Conservation (phyloP, 305 asterid genomes). For the Ajuga reptans region DNA sequence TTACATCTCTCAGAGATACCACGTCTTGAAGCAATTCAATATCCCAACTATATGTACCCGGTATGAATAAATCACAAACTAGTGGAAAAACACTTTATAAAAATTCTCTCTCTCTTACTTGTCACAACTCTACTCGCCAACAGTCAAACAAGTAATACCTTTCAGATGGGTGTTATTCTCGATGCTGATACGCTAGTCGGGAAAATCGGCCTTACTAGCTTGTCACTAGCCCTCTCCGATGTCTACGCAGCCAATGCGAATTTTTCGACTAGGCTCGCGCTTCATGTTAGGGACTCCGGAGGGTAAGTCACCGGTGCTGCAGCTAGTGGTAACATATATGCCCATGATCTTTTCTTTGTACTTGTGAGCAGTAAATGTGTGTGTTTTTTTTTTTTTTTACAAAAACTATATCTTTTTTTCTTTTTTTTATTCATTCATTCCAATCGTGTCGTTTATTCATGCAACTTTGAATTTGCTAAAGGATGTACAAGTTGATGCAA, state of each 20-base stretch:
- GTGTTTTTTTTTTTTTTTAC: not conserved
- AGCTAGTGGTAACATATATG: constrained; percentile 25
- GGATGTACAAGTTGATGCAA: constrained; percentile 37
- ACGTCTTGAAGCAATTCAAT: no score
- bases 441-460: not conserved
- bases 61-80: no score
- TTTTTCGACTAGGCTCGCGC: constrained; percentile 27
- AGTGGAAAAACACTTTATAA: not conserved
- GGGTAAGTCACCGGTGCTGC: constrained; percentile 26
- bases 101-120: not conserved
- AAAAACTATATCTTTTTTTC: no score
- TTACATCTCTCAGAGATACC: no score
- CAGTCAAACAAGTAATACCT: constrained; percentile 24
- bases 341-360: not conserved
- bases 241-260: constrained; percentile 27
- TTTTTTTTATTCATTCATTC: not conserved
- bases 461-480: constrained; percentile 39
- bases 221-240: constrained; percentile 29
- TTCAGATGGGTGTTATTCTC: constrained; percentile 36
- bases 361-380: no score
- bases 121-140: not conserved
- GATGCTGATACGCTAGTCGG: constrained; percentile 29
- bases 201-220: constrained; percentile 31
- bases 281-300: constrained; percentile 27
- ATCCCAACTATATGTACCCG: no score